phyloP scores from a whole-genome alignment of 306 rosid genomes.

The Begonia loranthoides region DNA sequence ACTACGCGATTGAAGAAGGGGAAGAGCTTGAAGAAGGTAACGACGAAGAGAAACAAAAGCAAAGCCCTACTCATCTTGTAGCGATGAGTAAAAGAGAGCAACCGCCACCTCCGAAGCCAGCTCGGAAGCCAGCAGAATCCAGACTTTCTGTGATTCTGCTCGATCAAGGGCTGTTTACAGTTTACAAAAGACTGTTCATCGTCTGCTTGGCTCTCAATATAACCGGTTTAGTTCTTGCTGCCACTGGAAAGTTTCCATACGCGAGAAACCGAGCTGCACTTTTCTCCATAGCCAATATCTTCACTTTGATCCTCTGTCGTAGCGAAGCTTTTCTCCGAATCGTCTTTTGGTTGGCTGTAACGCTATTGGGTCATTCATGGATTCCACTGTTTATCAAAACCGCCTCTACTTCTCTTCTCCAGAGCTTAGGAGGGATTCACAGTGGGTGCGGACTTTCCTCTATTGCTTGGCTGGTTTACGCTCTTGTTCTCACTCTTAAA shows the following conservation, averaged over 20 bases:
- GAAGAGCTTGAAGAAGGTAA: constrained; percentile 5
- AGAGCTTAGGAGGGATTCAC: constrained; percentile 64
- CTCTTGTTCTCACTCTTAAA: constrained; percentile 25
- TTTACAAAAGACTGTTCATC: constrained; percentile 39
- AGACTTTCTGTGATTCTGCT: constrained; percentile 41
- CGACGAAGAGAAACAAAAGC: constrained; percentile 12
- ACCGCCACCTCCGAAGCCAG: constrained; percentile 12
- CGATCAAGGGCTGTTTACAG: constrained; percentile 53
- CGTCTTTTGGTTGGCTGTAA: constrained; percentile 37
- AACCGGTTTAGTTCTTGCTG: constrained; percentile 34
- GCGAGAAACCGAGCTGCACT: constrained; percentile 30
- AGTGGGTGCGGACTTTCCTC: constrained; percentile 66
- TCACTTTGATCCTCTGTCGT: constrained; percentile 40
- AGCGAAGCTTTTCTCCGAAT: constrained; percentile 39
- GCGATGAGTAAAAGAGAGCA: constrained; percentile 14
- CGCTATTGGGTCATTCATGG: constrained; percentile 30
- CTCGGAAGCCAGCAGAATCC: constrained; percentile 12
- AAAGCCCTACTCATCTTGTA: constrained; percentile 8
- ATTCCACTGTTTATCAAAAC: constrained; percentile 38
- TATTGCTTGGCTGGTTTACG: constrained; percentile 51
- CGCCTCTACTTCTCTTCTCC: constrained; percentile 48
- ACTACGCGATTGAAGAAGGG: constrained; percentile 5
- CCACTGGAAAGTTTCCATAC: constrained; percentile 25
- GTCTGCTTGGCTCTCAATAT: constrained; percentile 31
- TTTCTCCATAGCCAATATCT: constrained; percentile 51